Evolutionary conservation across 1,139 yeast species (phyloP), one percentile per base, ranked within the genome.

Genomic region (Chernovozyma aurita): DNA sequence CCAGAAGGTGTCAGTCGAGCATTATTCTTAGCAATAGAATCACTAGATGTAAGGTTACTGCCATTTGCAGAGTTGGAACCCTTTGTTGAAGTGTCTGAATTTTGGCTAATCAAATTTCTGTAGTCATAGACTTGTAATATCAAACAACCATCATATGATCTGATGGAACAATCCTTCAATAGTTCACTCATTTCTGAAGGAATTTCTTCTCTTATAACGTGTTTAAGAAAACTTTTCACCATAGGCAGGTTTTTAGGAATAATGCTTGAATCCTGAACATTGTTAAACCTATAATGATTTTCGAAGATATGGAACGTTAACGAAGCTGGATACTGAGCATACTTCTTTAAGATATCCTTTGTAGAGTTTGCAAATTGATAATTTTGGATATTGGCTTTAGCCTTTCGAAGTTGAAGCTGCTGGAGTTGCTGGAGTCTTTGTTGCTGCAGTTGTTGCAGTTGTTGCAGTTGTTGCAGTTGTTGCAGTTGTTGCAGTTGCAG

Each of bases 171-270:
- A 55, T 90, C 97, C 49, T 86, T 79, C 39, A 90, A 70, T 15
- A 90, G 85, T 59, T 90, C 97, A 48, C 90, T 79, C 55, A 92
- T 80, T 15, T 94, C 90, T 30, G 87, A 84, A 1, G 97, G 97
- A 13, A 92, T 86, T 49, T 81, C 81, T 38, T 90, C 95, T 41
- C 76, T 65, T 14, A 90, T 80, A 8, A 90, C 85, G 53, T 80
- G 85, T 44, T 81, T 80, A 43, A 92, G 64, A 50, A 92, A 92
- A 45, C 76, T 82, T 51, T 82, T 84, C 38, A 86, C 76, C 59
- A 85, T 75, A n/a, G 88, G 85, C 40, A 86, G 84, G 48, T 75
- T 75, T 51, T 85, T 84, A 17, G 95, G 95, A 34, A 92, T 78
- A 13, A 85, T 78, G 32, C 85, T 81, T 35, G 94, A 95, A 50